Conservation (phyloP, 75 land plant genomes). For the Picea glauca region DNA sequence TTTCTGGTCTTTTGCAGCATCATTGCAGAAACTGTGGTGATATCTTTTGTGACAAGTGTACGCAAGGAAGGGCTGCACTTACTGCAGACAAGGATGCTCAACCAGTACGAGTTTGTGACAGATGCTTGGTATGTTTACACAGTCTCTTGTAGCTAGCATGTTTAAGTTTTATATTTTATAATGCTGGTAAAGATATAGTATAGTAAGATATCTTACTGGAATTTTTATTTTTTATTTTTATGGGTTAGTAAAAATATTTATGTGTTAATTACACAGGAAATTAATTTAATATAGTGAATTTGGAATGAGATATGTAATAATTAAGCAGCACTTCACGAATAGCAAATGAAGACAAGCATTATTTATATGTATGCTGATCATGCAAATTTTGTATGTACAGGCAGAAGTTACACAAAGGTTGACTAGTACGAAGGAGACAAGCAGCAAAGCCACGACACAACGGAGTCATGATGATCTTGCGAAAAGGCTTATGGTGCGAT, state of each 20-base stretch:
- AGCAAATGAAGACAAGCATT: background rate
- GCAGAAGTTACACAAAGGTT: slow-evolving; percentile 93
- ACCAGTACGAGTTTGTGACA: slow-evolving; percentile 92
- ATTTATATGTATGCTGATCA: background rate
- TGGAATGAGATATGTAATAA: background rate
- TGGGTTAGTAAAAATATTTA: background rate
- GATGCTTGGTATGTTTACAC: slow-evolving; percentile 68
- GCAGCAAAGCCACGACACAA: slow-evolving; percentile 32
- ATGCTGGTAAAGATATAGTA: background rate
- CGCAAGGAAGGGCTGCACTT: slow-evolving; percentile 84
- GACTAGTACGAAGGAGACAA: slow-evolving; percentile 63
- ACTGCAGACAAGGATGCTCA: slow-evolving; percentile 85
- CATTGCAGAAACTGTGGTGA: slow-evolving; percentile 99
- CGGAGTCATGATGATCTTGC: slow-evolving; percentile 95
- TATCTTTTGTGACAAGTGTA: slow-evolving; percentile 96
- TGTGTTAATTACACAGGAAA: background rate
- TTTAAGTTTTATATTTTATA: background rate
- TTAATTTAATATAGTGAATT: background rate
- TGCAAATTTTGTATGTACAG: slow-evolving; percentile 30
- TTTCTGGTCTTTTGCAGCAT: slow-evolving; percentile 50
- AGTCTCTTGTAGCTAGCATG: background rate
- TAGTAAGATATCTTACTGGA: too few species aligned
- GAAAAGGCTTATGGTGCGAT: slow-evolving; percentile 78
- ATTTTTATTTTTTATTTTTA: too few species aligned
- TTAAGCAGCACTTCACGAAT: background rate